phyloP scores from a whole-genome alignment of 2,329 filamentous ascomycete species.

The Juglanconis juglandina region DNA sequence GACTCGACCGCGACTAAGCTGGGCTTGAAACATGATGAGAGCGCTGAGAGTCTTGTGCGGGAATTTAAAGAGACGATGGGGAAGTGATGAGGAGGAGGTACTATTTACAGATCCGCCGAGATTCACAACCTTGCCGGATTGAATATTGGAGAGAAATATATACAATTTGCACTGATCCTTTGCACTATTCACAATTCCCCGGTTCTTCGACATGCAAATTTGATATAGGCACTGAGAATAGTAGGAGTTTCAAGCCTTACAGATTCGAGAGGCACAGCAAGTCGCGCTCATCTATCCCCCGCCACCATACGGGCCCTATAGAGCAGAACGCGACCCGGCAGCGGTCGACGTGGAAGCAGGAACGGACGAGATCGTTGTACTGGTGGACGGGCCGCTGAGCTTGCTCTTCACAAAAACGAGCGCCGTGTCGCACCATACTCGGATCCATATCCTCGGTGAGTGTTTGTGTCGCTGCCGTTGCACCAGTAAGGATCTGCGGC shows the following conservation, averaged over 20 bases:
- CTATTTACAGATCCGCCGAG: neutral
- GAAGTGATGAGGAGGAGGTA: neutral
- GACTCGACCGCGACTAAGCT: slow-evolving; percentile 28
- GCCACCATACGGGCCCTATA: slow-evolving; percentile 33
- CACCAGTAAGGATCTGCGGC: slow-evolving; percentile 63
- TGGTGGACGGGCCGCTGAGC: slow-evolving; percentile 4
- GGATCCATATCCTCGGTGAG: slow-evolving; percentile 61
- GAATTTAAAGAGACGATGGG: slow-evolving; percentile 13
- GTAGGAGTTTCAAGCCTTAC: slow-evolving; percentile 25
- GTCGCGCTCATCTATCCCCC: slow-evolving; percentile 29
- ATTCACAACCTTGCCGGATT: neutral
- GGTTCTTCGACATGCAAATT: neutral
- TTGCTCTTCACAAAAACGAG: slow-evolving; percentile 53
- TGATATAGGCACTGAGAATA: slow-evolving; percentile 13
- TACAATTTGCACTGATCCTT: neutral
- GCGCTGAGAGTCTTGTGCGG: slow-evolving; percentile 14
- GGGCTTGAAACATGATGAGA: slow-evolving; percentile 13
- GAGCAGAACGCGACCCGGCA: slow-evolving; percentile 24
- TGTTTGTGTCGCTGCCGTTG: slow-evolving; percentile 56
- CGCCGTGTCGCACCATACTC: slow-evolving; percentile 57
- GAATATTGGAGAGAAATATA: neutral
- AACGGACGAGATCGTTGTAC: neutral
- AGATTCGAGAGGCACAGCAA: slow-evolving; percentile 32
- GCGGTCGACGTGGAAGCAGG: slow-evolving; percentile 3
- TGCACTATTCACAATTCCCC: neutral